Evolutionary conservation across 192 early-diverging fungal species (phyloP), one percentile per base, ranked within the genome.

Genomic region (Phycomyces blakesleeanus): DNA sequence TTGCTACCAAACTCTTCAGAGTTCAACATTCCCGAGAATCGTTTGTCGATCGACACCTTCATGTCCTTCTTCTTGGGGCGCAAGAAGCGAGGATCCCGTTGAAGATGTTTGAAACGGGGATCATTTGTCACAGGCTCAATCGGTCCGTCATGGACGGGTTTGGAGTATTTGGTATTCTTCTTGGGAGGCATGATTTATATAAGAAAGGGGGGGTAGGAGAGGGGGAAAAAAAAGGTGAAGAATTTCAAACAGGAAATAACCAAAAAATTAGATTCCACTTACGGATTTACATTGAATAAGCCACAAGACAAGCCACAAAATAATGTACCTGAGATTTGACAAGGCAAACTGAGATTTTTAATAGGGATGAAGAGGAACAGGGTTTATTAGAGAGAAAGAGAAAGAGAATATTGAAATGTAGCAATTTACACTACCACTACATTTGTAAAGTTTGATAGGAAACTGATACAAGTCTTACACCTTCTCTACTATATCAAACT

Each of bases 1-100:
- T 75, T 68, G 47, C 69, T 71, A 8, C 61, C 75, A 62, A 85
- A 85, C 24, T 82, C 77, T 21, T 88, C 84, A 68, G 81, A 79
- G 24, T 86, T 78, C 62, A 97, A 80, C 88, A 98, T 92, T 20
- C 79, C 73, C 10, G 81, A 65, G 73, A 98, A 98, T 44, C 96
- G 89, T 63, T 85, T 80, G 82, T 98, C 96, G 27, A 98, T 83
- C 12, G 83, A 83, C 55, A 98, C 83, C 71, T 98, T 97, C 51
- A 72, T 75, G 52, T 87, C 86, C 63, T 84, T 85, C 76, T 92
- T 93, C 59, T 87, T 87, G 22, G 94, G 84, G 63, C 85, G 76
- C 58, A 75, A 59, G 61, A 85, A 85, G 0, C 93, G 86, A 53
- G 94, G 93, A 72, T 98, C 95, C 12, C 80, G 74, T 58, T 89